Evolutionary conservation across 768 basidiomycete species (phyloP).

Genomic region (Piloderma croceum): DNA sequence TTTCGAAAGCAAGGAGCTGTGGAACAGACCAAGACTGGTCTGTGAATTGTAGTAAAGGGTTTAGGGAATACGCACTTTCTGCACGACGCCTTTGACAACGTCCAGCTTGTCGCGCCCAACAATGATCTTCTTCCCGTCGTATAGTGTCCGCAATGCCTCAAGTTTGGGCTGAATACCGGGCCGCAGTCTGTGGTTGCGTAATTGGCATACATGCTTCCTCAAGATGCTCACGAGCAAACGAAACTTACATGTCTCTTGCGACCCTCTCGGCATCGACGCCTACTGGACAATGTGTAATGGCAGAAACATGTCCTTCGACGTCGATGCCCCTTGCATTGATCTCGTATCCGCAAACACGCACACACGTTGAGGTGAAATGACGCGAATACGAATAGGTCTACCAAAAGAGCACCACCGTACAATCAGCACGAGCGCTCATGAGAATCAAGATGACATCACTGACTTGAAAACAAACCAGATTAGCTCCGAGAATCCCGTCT

Average conservation of each 20-base stretch:
- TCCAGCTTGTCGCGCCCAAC: conserved; percentile 97
- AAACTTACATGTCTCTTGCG: conserved; percentile 64
- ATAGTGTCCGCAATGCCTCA: conserved; percentile 73
- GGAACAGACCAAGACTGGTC: not conserved
- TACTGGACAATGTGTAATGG: conserved; percentile 88
- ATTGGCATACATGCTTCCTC: not conserved
- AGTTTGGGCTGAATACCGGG: conserved; percentile 89
- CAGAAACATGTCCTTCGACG: conserved; percentile 76
- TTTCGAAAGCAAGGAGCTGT: conserved; percentile 91
- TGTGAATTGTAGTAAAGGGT: not conserved
- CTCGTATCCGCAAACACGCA: conserved; percentile 95
- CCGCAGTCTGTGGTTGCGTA: conserved; percentile 38
- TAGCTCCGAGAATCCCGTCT: conserved; percentile 96
- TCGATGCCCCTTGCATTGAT: conserved; percentile 70
- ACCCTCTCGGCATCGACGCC: conserved; percentile 93
- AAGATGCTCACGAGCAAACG: too few species aligned
- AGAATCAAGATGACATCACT: conserved; percentile 9
- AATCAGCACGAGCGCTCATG: not conserved
- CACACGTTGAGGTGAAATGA: conserved; percentile 91
- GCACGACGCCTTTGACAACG: conserved; percentile 95
- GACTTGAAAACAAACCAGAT: conserved; percentile 91
- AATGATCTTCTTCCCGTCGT: conserved; percentile 97
- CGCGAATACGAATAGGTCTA: conserved; percentile 91
- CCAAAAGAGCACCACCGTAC: not conserved
- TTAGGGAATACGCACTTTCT: conserved; percentile 56